phyloP scores from a whole-genome alignment of 139 green algal species.

The Dunaliella primolecta region DNA sequence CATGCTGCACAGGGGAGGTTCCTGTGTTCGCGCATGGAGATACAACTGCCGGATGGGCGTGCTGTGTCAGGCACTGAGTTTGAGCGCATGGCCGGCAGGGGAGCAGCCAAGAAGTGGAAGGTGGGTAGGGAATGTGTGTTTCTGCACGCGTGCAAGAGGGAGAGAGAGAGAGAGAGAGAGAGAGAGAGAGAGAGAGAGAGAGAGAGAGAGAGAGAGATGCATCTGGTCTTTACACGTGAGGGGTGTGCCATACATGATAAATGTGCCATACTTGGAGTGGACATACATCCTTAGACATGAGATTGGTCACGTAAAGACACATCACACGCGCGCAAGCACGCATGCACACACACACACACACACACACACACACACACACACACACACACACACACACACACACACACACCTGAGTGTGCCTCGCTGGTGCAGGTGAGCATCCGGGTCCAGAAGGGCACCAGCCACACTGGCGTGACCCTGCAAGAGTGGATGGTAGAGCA shows the following conservation, averaged over 20 bases:
- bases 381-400: neutral
- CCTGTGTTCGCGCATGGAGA: slow-evolving; percentile 21
- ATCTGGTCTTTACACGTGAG: no score
- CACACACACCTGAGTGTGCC: neutral
- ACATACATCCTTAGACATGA: no score
- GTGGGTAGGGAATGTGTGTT: no score
- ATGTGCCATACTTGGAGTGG: no score
- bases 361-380: neutral
- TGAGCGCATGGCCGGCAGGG: slow-evolving; percentile 71
- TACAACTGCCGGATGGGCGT: slow-evolving; percentile 33
- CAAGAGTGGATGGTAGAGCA: slow-evolving; percentile 71
- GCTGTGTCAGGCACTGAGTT: slow-evolving; percentile 77
- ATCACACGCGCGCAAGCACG: neutral
- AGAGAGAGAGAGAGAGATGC: no score
- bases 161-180: no score
- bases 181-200: no score
- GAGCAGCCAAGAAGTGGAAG: slow-evolving; percentile 86
- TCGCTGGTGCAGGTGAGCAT: slow-evolving; percentile 45
- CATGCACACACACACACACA: neutral
- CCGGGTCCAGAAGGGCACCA: slow-evolving; percentile 49
- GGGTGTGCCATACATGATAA: no score
- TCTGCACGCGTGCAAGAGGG: no score
- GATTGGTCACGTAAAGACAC: no score
- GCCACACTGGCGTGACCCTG: slow-evolving; percentile 57
- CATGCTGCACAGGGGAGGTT: neutral